A percentile compares a stretch with the other conserved stretches of the same genome.
Evolutionary conservation across 768 basidiomycete genomes (phyloP).

Genomic region (Coprinopsis sp.): DNA sequence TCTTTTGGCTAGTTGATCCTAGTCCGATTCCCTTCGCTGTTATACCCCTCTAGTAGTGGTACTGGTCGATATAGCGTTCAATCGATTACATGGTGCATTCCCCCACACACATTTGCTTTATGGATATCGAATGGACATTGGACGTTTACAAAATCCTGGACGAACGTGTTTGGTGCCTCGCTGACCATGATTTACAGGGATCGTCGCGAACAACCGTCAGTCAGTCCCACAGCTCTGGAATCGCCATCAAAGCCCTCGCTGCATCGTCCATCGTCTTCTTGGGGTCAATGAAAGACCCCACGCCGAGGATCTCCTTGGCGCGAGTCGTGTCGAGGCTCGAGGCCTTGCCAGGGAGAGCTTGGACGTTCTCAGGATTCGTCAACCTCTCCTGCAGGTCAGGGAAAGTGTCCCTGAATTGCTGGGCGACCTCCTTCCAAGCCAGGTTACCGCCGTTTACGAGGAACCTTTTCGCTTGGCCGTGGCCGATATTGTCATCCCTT

Average conservation of each 20-base stretch:
- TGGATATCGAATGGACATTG: too few relatives aligned
- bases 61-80: too few relatives aligned
- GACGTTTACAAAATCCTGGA: too few relatives aligned
- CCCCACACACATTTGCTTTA: too few relatives aligned
- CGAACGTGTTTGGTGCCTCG: too few relatives aligned
- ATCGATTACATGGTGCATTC: too few relatives aligned
- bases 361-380: slow-evolving; percentile 9
- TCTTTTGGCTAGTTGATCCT: too few relatives aligned
- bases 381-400: slow-evolving; percentile 18
- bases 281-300: neutral
- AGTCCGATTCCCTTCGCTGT: too few relatives aligned
- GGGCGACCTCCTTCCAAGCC: slow-evolving; percentile 27
- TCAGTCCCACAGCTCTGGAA: neutral
- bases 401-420: slow-evolving; percentile 20
- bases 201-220: too few relatives aligned
- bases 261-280: slow-evolving; percentile 2
- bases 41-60: too few relatives aligned
- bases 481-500: slow-evolving; percentile 9
- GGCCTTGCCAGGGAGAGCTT: slow-evolving; percentile 5
- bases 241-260: neutral
- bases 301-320: neutral
- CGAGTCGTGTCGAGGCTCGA: slow-evolving; percentile 13
- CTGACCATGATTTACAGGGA: too few relatives aligned
- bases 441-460: slow-evolving; percentile 23
- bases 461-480: slow-evolving; percentile 24